phyloP scores from a whole-genome alignment of 805 yeast genomes.

The Maudiozyma serrabonitensis region DNA sequence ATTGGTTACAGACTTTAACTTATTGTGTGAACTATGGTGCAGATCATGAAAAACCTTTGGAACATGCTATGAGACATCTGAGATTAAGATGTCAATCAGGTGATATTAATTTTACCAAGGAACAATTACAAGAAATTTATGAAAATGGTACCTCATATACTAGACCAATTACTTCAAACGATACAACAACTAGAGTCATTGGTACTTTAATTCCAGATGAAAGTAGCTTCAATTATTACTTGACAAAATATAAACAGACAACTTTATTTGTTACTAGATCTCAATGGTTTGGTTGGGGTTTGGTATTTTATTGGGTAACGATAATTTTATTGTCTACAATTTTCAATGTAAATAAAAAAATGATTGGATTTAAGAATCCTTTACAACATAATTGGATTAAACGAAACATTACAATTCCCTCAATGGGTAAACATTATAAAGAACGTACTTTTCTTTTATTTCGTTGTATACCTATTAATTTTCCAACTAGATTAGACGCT shows the following conservation, averaged over 20 bases:
- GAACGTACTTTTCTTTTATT: constrained; percentile 16
- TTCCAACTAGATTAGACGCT: constrained; percentile 26
- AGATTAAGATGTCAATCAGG: constrained; percentile 17
- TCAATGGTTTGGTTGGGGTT: constrained; percentile 40
- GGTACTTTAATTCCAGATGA: constrained; percentile 30
- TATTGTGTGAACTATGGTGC: constrained; percentile 33
- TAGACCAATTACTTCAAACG: constrained; percentile 22
- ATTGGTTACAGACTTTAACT: constrained; percentile 38
- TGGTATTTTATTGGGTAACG: constrained; percentile 33
- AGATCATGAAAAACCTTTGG: constrained; percentile 19
- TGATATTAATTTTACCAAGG: neutral
- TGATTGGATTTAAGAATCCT: constrained; percentile 18
- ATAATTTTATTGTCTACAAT: constrained; percentile 28
- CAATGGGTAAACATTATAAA: constrained; percentile 15
- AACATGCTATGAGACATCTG: constrained; percentile 35
- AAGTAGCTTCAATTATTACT: constrained; percentile 28
- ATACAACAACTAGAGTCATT: constrained; percentile 15
- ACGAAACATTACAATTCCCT: constrained; percentile 22
- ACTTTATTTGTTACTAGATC: constrained; percentile 31
- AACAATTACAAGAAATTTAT: constrained; percentile 24
- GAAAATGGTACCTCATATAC: constrained; percentile 30
- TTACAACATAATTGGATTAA: constrained; percentile 11
- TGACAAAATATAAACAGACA: constrained; percentile 30
- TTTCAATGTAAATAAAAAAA: constrained; percentile 20
- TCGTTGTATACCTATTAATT: constrained; percentile 21